A percentile compares a stretch with the other conserved stretches of the same genome.
phyloP scores from a whole-genome alignment of 257 asterid genomes.

The Fraxinus anomala region DNA sequence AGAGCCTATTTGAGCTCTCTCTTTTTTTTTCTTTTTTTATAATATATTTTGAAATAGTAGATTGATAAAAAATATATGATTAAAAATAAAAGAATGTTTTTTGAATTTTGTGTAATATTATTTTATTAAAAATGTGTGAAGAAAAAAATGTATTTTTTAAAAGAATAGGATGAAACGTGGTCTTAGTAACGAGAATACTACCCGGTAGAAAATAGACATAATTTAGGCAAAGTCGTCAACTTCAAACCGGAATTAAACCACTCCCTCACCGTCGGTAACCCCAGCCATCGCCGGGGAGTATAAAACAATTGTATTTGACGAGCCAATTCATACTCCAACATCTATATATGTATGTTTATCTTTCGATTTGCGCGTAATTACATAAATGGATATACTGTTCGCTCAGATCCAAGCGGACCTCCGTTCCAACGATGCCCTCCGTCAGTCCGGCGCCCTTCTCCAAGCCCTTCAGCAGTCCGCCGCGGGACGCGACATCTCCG shows the following conservation, averaged over 20 bases:
- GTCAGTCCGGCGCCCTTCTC: slow-evolving; percentile 86
- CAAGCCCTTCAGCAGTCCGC: slow-evolving; percentile 95
- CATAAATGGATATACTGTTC: slow-evolving; percentile 71
- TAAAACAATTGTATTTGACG: neutral
- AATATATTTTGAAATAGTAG: too few species aligned
- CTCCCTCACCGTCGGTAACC: neutral
- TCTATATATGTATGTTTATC: neutral
- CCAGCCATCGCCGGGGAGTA: neutral
- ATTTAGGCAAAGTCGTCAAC: neutral
- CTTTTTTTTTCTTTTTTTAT: too few species aligned
- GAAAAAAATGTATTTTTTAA: too few species aligned
- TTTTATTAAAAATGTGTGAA: too few species aligned
- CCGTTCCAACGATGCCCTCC: slow-evolving; percentile 84
- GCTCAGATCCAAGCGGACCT: slow-evolving; percentile 97
- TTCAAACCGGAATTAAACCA: neutral
- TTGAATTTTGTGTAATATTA: too few species aligned
- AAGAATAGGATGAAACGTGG: too few species aligned
- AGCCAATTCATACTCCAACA: neutral
- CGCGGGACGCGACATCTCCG: slow-evolving; percentile 87
- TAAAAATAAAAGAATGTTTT: too few species aligned
- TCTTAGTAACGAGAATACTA: neutral
- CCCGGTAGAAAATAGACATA: neutral
- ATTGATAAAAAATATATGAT: too few species aligned
- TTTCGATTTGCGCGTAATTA: slow-evolving; percentile 14
- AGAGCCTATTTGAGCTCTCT: too few species aligned